Evolutionary conservation across 2,329 filamentous ascomycete species (phyloP), one percentile per base, ranked within the genome.

Genomic region (Pseudocercospora macadamiae): DNA sequence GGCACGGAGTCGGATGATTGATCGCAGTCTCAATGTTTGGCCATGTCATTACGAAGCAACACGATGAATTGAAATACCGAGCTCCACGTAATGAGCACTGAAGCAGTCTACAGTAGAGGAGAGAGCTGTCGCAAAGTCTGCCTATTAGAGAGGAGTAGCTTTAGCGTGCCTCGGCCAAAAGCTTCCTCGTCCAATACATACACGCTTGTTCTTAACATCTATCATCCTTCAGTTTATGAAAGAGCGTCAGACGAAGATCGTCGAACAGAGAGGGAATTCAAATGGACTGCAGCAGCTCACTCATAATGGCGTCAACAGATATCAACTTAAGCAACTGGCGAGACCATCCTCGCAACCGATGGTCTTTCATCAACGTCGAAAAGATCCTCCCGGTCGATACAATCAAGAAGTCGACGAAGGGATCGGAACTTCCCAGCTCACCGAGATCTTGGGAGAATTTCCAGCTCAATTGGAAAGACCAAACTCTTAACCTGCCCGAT

Each of bases 341-440:
- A 18, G 55, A 42, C n/a, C 25, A 51, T n/a, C 63, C 63, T 16
- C 56, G 63, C 34, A 68, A 61, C 23, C 53, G 60, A 39, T 65
- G 61, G 59, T 53, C 55, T 2, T 69, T 69, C 52, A 28, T 58
- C 19, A 66, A 68, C 51, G 44, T 69, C 32, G 65, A 68, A 23
- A 55, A 66, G 42, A 23, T 69, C 36, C 9, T 68, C 0, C 21
- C 53, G 3, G 66, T 64, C 10, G 51, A 65, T 1, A 51, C 44
- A 1, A 61, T 67, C 45, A 39, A 51, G 28, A 63, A 59, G 37
- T 26, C 57, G 30, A 8, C 51, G 16, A 51, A 54, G 25, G 2
- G 45, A n/a, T 34, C 36, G 6, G 18, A 37, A 16, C 51, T 60
- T 5, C 32, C 34, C n/a, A 48, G 5, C 19, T 21, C 12, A 36